Percentiles rank a stretch among this genome's conserved stretches.
Evolutionary conservation across 805 yeast species (phyloP).

Genomic region (Zygosaccharomyces bailii): DNA sequence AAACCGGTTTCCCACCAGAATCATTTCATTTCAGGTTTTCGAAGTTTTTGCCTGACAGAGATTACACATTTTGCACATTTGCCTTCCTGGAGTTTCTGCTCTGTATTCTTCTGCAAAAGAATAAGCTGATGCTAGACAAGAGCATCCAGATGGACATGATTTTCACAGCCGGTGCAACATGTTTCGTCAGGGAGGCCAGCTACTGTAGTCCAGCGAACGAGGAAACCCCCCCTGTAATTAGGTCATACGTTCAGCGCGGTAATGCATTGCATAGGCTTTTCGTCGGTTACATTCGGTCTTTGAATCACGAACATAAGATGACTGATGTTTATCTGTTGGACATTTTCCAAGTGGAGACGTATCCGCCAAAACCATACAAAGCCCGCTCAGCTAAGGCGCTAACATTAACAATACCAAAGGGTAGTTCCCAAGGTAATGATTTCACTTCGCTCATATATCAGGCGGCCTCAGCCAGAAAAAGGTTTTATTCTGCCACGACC

Average conservation of each 20-base stretch:
- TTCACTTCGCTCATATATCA: conserved; percentile 35
- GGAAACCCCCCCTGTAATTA: conserved; percentile 33
- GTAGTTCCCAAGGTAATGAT: conserved; percentile 21
- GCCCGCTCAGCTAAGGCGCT: conserved; percentile 38
- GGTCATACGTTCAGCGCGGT: conserved; percentile 36
- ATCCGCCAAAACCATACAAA: conserved; percentile 36
- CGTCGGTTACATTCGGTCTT: conserved; percentile 34
- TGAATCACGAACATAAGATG: conserved; percentile 34
- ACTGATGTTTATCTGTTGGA: conserved; percentile 34
- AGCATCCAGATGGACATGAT: conserved; percentile 34
- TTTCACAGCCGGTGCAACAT: conserved; percentile 39
- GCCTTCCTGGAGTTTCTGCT: conserved; percentile 39
- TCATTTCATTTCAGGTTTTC: conserved; percentile 38
- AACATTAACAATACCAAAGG: conserved; percentile 35
- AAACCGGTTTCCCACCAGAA: conserved; percentile 25
- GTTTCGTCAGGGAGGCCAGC: conserved; percentile 29
- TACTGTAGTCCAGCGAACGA: conserved; percentile 19
- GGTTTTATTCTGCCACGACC: conserved; percentile 34
- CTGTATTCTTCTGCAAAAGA: conserved; percentile 31
- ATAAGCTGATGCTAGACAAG: conserved; percentile 32
- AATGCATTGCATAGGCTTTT: conserved; percentile 36
- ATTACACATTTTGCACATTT: conserved; percentile 37
- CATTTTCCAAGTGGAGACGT: conserved; percentile 33
- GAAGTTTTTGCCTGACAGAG: conserved; percentile 35
- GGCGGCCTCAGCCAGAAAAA: conserved; percentile 38